Percentiles rank a stretch among this genome's conserved stretches.
Evolutionary conservation across 495 filamentous ascomycete genomes (phyloP).

Genomic region (Neurospora discreta): DNA sequence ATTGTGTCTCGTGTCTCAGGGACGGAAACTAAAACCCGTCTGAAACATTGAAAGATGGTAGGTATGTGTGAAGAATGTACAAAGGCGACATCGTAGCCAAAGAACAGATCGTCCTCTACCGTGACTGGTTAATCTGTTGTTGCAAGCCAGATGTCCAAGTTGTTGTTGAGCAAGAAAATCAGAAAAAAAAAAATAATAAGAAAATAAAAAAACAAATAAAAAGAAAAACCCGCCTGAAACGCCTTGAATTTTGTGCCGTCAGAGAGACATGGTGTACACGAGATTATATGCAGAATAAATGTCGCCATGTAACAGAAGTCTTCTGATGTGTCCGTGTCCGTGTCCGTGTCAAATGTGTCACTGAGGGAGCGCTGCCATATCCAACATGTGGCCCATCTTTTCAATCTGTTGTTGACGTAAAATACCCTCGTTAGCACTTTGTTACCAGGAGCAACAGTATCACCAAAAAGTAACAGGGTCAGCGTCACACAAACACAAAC

Average conservation of each 20-base stretch:
- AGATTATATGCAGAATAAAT: not conserved
- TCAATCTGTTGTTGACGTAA: constrained; percentile 31
- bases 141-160: too few relatives aligned
- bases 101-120: too few relatives aligned
- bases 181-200: too few relatives aligned
- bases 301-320: not conserved
- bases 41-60: too few relatives aligned
- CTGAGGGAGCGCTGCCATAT: constrained; percentile 15
- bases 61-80: too few relatives aligned
- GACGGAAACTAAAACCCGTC: too few relatives aligned
- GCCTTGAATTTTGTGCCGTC: not conserved
- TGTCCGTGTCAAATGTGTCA: not conserved
- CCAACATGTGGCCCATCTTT: constrained; percentile 33
- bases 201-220: too few relatives aligned
- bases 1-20: too few relatives aligned
- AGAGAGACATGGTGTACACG: not conserved
- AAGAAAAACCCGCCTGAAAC: not conserved
- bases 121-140: too few relatives aligned
- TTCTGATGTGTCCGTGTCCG: too few relatives aligned
- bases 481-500: constrained; percentile 3
- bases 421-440: constrained; percentile 1
- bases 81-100: too few relatives aligned
- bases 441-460: not conserved
- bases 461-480: not conserved
- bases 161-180: too few relatives aligned